These are phyloP conservation scores for Leptographium galeiforme DNA, from an alignment of 2,329 filamentous ascomycete genomes.

Conservation along the genomic window DNA sequence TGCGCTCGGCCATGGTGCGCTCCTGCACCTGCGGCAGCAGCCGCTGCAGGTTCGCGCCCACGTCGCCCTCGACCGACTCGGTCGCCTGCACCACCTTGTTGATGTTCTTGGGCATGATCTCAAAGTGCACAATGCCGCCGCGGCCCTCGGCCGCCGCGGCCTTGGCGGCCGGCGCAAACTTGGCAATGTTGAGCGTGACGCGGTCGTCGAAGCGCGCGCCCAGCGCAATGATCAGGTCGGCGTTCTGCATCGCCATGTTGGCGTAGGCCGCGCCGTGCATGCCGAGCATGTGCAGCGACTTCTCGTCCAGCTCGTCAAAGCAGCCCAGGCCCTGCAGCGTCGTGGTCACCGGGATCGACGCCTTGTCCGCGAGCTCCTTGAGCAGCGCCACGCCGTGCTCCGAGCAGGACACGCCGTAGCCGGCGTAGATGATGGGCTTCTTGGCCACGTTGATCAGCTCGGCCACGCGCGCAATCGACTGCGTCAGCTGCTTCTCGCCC, in stretches of 20 bases:
- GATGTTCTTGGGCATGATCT: conserved; percentile 99
- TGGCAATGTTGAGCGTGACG: conserved; percentile 67
- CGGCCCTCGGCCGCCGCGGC: conserved; percentile 71
- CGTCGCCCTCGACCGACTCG: conserved; percentile 89
- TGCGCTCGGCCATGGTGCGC: conserved; percentile 50
- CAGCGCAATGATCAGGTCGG: conserved; percentile 88
- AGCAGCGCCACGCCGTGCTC: conserved; percentile 69
- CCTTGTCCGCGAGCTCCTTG: conserved; percentile 79
- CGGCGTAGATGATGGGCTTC: conserved; percentile 91
- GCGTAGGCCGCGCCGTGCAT: conserved; percentile 97
- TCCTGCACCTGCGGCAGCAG: conserved; percentile 61
- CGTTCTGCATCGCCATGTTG: conserved; percentile 96
- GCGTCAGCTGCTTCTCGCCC: conserved; percentile 57
- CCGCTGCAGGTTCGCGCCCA: conserved; percentile 60
- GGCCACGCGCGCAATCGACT: conserved; percentile 64
- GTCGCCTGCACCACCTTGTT: conserved; percentile 98
- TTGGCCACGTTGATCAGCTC: conserved; percentile 75
- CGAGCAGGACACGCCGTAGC: conserved; percentile 72
- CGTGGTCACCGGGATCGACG: conserved; percentile 85
- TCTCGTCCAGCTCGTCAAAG: conserved; percentile 85
- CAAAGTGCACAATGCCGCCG: conserved; percentile 93
- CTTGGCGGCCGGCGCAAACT: conserved; percentile 83
- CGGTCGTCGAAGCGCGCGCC: conserved; percentile 94
- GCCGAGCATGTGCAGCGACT: conserved; percentile 94
- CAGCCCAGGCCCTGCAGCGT: conserved; percentile 87